phyloP scores from a whole-genome alignment of 768 basidiomycete species.

The Psilocybe tampanensis region DNA sequence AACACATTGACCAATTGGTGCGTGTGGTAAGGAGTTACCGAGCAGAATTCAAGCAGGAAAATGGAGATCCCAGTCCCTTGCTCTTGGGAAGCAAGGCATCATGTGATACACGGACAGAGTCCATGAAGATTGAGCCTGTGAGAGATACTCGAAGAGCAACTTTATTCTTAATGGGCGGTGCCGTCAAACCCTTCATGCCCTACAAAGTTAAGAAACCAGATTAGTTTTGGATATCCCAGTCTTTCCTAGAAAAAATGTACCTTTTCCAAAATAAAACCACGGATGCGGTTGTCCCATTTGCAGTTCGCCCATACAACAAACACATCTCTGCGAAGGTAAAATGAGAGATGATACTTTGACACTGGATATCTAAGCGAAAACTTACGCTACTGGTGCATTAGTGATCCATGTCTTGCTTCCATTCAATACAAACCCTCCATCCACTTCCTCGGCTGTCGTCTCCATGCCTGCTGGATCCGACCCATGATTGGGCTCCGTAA shows the following conservation, averaged over 20 bases:
- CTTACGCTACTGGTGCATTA: constrained; percentile 88
- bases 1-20: constrained; percentile 6
- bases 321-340: constrained; percentile 59
- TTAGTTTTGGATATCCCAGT: background rate
- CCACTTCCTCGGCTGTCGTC: constrained; percentile 82
- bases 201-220: constrained; percentile 26
- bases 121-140: constrained; percentile 91
- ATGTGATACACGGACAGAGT: constrained; percentile 76
- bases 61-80: constrained; percentile 80
- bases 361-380: constrained; percentile 12
- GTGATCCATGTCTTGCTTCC: constrained; percentile 99
- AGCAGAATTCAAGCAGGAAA: constrained; percentile 92
- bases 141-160: constrained; percentile 84
- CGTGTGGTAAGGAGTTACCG: constrained; percentile 39
- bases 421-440: constrained; percentile 83
- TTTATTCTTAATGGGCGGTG: constrained; percentile 92
- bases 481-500: constrained; percentile 96
- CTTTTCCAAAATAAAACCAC: constrained; percentile 92
- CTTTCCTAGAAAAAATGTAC: constrained; percentile 34
- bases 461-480: constrained; percentile 99
- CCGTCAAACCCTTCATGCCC: constrained; percentile 81
- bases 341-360: constrained; percentile 2
- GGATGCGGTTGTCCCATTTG: constrained; percentile 90
- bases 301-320: constrained; percentile 95
- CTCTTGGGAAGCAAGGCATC: constrained; percentile 79